phyloP scores from a whole-genome alignment of 2,329 filamentous ascomycete species.

The Plenodomus tracheiphilus region DNA sequence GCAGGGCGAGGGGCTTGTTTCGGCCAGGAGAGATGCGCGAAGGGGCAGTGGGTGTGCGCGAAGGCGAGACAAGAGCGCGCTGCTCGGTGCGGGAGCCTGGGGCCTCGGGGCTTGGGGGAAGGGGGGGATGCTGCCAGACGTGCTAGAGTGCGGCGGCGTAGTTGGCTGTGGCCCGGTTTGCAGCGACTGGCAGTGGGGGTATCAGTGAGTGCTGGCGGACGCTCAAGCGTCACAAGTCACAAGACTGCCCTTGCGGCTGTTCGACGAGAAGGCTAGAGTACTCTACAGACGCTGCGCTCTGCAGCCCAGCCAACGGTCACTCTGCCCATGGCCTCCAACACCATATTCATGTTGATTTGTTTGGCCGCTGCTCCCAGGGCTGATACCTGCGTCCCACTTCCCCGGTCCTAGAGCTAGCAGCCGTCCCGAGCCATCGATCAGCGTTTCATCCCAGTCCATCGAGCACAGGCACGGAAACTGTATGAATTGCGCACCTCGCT shows the following conservation, averaged over 20 bases:
- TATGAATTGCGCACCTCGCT: too few relatives aligned
- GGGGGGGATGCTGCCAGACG: background rate
- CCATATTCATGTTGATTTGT: background rate
- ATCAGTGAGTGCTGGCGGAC: background rate
- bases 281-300: too few relatives aligned
- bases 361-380: background rate
- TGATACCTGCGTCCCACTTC: background rate
- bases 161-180: background rate
- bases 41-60: background rate
- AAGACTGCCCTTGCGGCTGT: background rate
- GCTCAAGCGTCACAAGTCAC: too few relatives aligned
- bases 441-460: background rate
- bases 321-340: background rate
- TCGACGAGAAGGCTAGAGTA: too few relatives aligned
- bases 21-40: background rate
- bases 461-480: too few relatives aligned
- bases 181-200: background rate
- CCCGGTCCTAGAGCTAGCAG: background rate
- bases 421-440: background rate
- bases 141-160: too few relatives aligned
- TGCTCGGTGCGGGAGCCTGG: background rate
- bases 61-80: background rate
- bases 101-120: background rate
- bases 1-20: background rate
- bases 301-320: too few relatives aligned